These are phyloP conservation scores for Aurinia saxatilis DNA, from an alignment of 345 rosid genomes.

Conservation along the genomic window DNA sequence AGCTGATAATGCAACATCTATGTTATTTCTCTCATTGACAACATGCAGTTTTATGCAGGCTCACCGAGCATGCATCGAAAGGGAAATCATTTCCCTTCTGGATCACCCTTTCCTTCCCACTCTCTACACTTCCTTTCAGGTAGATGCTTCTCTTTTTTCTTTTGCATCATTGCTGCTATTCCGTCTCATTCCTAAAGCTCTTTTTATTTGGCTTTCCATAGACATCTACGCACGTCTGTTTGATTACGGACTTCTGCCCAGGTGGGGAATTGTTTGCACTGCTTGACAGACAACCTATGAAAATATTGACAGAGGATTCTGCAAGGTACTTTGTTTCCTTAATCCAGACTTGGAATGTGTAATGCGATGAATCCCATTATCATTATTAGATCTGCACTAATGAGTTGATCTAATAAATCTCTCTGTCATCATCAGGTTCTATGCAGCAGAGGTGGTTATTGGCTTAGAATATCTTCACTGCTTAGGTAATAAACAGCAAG, in stretches of 20 bases:
- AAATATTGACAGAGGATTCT: conserved; percentile 70
- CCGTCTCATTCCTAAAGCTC: background rate
- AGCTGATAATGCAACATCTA: background rate
- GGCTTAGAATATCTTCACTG: conserved; percentile 95
- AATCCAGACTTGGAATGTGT: background rate
- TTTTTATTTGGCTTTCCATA: conserved; percentile 33
- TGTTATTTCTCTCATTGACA: conserved; percentile 24
- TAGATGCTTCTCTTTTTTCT: conserved; percentile 7
- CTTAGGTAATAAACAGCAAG: conserved; percentile 50
- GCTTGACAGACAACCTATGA: conserved; percentile 93
- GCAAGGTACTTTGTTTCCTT: conserved; percentile 49
- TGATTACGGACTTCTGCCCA: conserved; percentile 92
- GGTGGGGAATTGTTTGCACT: conserved; percentile 94
- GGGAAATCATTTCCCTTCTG: conserved; percentile 80
- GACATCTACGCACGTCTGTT: conserved; percentile 92
- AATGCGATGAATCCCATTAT: background rate
- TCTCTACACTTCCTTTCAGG: conserved; percentile 90
- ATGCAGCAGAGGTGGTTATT: conserved; percentile 81
- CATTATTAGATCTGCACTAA: background rate
- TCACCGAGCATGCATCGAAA: conserved; percentile 89
- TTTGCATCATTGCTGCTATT: background rate
- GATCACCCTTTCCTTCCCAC: conserved; percentile 98
- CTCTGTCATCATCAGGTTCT: conserved; percentile 58
- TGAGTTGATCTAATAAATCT: background rate
- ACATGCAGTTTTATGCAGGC: conserved; percentile 44